Evolutionary conservation across 1,284 basidiomycete species (phyloP), one percentile per base, ranked within the genome.

Genomic region (Trametes versicolor): DNA sequence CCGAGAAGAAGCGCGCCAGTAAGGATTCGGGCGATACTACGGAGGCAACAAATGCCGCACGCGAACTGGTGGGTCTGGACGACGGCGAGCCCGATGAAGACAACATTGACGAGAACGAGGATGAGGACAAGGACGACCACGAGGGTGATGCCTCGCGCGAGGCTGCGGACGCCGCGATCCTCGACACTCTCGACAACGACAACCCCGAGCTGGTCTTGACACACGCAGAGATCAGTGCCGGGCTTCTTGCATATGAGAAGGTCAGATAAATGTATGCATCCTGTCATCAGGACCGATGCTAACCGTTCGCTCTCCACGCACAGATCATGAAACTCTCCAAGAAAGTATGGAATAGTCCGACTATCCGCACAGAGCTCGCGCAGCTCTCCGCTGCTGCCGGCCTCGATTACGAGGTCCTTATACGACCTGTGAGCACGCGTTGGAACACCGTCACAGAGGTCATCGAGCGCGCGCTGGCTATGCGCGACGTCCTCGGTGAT

Each of bases 371-470:
- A 2, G 45, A 48, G 21, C 45, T 48, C 10, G 21, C 45, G 6
- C 1, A 25, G 21, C 45, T 48, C 21, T 4, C 45, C 21, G 45
- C 21, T 2, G 45, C 25, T 1, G 21, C 21, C 1, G 25, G 25
- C 1, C 45, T 48, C 45, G 25, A 48, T 2, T 25, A 21, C 45
- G 4, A 2, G 21, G 45, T 48, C 45, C 45, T 48, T 10, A 9
- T 48, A 2, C 45, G 45, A 2, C 12, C 45, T 1, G 45, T 48
- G 21, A 23, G 25, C 21, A 48, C 45, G 1, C 45, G 45, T 2
- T 48, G 45, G 45, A 48, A 48, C 45, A 48, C 45, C 21, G 45
- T 48, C 2, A 48, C 45, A 2, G 45, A 48, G 15, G 45, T 48
- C 21, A 2, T 48, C 21, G 1, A 25, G 21, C 45, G 45, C 9